Conservation (phyloP, 768 basidiomycete species). For the Lyophyllum atratum region DNA sequence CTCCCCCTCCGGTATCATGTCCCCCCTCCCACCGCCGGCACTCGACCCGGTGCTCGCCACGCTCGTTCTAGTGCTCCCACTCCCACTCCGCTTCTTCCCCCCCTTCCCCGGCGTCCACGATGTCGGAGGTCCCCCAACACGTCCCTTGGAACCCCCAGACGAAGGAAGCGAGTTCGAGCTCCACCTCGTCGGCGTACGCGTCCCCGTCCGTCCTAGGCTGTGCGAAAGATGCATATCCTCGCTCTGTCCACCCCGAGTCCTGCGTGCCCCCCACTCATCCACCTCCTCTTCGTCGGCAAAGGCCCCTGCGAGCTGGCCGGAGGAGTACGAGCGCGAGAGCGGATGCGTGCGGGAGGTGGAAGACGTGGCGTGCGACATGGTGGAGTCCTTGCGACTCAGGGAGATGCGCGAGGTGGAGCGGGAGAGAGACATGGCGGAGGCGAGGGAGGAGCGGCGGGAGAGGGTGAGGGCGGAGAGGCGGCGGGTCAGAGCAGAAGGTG, state of each 20-base stretch:
- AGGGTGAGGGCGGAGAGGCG: conserved; percentile 62
- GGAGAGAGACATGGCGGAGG: conserved; percentile 34
- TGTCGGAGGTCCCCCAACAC: neutral
- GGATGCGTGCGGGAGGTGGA: conserved; percentile 12
- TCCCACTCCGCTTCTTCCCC: neutral
- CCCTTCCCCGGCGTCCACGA: neutral
- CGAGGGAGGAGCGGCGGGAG: conserved; percentile 43
- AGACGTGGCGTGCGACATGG: conserved; percentile 20
- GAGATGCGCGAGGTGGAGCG: conserved; percentile 11
- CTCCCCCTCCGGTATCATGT: neutral
- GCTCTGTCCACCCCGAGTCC: neutral
- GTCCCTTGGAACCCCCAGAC: neutral
- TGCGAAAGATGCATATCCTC: neutral
- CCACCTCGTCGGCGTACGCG: neutral
- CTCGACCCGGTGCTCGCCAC: neutral
- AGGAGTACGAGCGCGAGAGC: conserved; percentile 29
- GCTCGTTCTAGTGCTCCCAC: neutral
- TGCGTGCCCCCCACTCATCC: conserved; percentile 4
- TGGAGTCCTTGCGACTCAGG: conserved; percentile 22
- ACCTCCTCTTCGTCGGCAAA: neutral
- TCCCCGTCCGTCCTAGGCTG: neutral
- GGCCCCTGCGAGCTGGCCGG: neutral
- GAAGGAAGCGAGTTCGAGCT: conserved; percentile 5
- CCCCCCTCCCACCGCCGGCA: neutral
- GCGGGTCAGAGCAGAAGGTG: conserved; percentile 65